Evolutionary conservation across 2,329 filamentous ascomycete genomes (phyloP).

Genomic region (Orbilia javanica): DNA sequence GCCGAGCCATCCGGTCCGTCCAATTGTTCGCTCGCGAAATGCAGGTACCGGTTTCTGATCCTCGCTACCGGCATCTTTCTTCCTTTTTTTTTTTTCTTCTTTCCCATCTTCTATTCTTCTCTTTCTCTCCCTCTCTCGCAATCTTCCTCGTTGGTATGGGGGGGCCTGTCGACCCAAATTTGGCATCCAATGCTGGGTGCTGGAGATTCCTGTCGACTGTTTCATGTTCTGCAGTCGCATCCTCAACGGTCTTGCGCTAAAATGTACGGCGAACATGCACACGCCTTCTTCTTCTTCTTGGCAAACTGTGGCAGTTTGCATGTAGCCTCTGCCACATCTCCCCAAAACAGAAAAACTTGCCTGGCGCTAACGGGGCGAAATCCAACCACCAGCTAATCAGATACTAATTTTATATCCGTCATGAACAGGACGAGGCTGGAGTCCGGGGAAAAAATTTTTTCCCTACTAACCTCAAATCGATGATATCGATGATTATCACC

Average conservation of each 20-base stretch:
- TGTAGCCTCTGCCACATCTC: constrained; percentile 30
- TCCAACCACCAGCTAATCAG: constrained; percentile 27
- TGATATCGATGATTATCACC: constrained; percentile 5
- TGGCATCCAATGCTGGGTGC: constrained; percentile 26
- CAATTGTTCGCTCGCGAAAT: constrained; percentile 32
- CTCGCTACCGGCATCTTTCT: constrained; percentile 39
- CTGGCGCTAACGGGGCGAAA: constrained; percentile 44
- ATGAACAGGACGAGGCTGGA: constrained; percentile 13
- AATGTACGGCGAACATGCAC: constrained; percentile 52
- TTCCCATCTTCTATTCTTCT: constrained; percentile 25
- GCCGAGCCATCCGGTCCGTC: not conserved
- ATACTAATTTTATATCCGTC: constrained; percentile 38
- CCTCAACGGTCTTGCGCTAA: constrained; percentile 13
- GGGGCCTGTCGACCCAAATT: constrained; percentile 47
- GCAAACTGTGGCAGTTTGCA: not conserved
- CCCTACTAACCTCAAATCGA: constrained; percentile 10
- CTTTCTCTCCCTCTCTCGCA: constrained; percentile 29
- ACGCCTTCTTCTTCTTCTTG: constrained; percentile 11
- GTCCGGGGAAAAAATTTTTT: constrained; percentile 28
- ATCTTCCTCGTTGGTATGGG: constrained; percentile 19
- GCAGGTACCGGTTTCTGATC: constrained; percentile 49
- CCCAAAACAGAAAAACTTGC: constrained; percentile 25
- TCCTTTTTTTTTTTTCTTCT: constrained; percentile 9
- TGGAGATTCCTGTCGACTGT: constrained; percentile 44
- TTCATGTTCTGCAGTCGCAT: constrained; percentile 55